Evolutionary conservation across 345 rosid genomes (phyloP).

Genomic region (Cochlearia excelsa): DNA sequence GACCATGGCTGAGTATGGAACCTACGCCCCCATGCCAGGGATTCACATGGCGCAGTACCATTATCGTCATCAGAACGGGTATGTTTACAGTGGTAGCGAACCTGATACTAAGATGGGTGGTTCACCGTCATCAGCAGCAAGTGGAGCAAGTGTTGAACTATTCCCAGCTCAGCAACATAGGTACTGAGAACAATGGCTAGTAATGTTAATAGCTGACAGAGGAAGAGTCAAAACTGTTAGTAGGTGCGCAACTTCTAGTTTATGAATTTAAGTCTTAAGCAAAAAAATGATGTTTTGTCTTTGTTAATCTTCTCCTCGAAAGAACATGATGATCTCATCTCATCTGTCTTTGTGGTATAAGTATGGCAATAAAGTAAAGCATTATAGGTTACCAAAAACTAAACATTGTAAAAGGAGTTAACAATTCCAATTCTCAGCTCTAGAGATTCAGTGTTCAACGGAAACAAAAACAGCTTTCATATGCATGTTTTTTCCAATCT

Average conservation of each 20-base stretch:
- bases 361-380: constrained; percentile 22
- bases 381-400: constrained; percentile 12
- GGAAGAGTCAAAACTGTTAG: constrained; percentile 22
- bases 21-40: constrained; percentile 44
- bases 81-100: constrained; percentile 27
- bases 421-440: constrained; percentile 19
- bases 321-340: constrained; percentile 18
- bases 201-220: constrained; percentile 22
- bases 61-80: constrained; percentile 43
- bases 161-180: constrained; percentile 32
- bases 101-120: constrained; percentile 26
- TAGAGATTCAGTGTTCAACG: constrained; percentile 13
- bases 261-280: constrained; percentile 16
- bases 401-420: constrained; percentile 16
- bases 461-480: constrained; percentile 24
- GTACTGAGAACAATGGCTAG: constrained; percentile 31
- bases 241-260: constrained; percentile 16
- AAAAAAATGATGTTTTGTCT: constrained; percentile 13
- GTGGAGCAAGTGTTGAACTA: constrained; percentile 31
- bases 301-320: constrained; percentile 14
- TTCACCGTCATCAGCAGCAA: constrained; percentile 31
- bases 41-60: constrained; percentile 46
- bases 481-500: constrained; percentile 30
- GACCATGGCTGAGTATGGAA: constrained; percentile 40
- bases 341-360: constrained; percentile 8